Evolutionary conservation across 352 stramenopile genomes (phyloP), one percentile per base, ranked within the genome.

Genomic region (Blastocystis sp.): DNA sequence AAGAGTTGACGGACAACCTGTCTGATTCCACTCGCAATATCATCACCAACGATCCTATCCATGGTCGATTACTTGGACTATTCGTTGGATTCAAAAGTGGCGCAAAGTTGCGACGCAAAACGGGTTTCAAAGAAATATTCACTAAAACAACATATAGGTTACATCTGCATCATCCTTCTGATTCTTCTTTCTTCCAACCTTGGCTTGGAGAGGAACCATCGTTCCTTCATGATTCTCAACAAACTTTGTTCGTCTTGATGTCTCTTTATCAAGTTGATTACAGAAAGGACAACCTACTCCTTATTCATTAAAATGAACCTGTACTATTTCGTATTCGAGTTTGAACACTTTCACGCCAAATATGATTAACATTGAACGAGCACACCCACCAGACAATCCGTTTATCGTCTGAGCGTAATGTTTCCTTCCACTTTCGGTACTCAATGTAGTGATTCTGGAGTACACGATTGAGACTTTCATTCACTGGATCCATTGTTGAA

Each of bases 341-440:
- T 21, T 9, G 19, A 16, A 83, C 71, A 63, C 71, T 83, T 63
- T 83, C 71, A 21, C 71, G 39, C 71, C 71, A 83, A 12, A 83
- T 54, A 66, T 83, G 71, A 16, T 27, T 35, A 4, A 37, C 29
- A 42, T 83, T 66, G 21, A 11, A 27, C 0, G 71, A 83, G 24
- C 71, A 83, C 1, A 83, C 71, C 71, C 71, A 83, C 71, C 71
- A 83, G 35, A 83, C 65, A n/a, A 83, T 59, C 2, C 46, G 24
- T 63, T 29, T 65, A 21, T 83, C 71, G 7, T 83, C 58, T 3
- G 56, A 57, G 0, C 49, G 14, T 2, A 83, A 21, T 27, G 24
- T 37, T 37, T 83, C 71, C 49, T 83, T 83, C 71, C 71, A 83
- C 14, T 65, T 46, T 29, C 58, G 42, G 16, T 83, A 83, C 39